These are phyloP conservation scores for Tricholoma hemisulphureum DNA, from an alignment of 768 basidiomycete species.

Conservation along the genomic window DNA sequence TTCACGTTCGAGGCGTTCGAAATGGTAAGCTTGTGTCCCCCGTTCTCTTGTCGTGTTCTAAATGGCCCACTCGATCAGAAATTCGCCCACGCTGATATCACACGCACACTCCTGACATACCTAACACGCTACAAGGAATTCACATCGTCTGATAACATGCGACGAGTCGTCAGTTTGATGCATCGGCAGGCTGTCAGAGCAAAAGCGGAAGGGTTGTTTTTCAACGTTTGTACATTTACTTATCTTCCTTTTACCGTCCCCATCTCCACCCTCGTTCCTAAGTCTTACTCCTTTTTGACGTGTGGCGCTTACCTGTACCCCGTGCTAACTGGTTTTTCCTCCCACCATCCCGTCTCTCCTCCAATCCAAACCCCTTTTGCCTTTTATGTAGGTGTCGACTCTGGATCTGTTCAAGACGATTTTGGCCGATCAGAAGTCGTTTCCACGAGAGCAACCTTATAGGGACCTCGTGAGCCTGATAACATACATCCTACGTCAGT, in stretches of 20 bases:
- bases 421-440: slow-evolving; percentile 72
- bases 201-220: slow-evolving; percentile 93
- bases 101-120: slow-evolving; percentile 80
- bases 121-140: slow-evolving; percentile 85
- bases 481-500: slow-evolving; percentile 84
- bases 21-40: slow-evolving; percentile 50
- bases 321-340: slow-evolving; percentile 13
- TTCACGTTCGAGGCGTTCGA: slow-evolving; percentile 94
- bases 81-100: slow-evolving; percentile 86
- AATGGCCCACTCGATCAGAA: slow-evolving; percentile 48
- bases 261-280: background rate
- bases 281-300: slow-evolving; percentile 8
- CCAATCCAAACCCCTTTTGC: slow-evolving; percentile 6
- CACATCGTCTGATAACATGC: slow-evolving; percentile 76
- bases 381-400: slow-evolving; percentile 71
- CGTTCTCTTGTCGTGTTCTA: background rate
- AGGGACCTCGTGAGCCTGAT: slow-evolving; percentile 84
- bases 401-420: slow-evolving; percentile 86
- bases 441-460: slow-evolving; percentile 75
- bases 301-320: slow-evolving; percentile 20
- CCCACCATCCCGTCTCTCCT: background rate
- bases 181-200: slow-evolving; percentile 89
- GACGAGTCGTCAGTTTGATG: slow-evolving; percentile 82
- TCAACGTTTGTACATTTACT: slow-evolving; percentile 62
- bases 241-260: background rate